Evolutionary conservation across 306 rosid genomes (phyloP), one percentile per base, ranked within the genome.

Genomic region (Chamaecrista fasciculata): DNA sequence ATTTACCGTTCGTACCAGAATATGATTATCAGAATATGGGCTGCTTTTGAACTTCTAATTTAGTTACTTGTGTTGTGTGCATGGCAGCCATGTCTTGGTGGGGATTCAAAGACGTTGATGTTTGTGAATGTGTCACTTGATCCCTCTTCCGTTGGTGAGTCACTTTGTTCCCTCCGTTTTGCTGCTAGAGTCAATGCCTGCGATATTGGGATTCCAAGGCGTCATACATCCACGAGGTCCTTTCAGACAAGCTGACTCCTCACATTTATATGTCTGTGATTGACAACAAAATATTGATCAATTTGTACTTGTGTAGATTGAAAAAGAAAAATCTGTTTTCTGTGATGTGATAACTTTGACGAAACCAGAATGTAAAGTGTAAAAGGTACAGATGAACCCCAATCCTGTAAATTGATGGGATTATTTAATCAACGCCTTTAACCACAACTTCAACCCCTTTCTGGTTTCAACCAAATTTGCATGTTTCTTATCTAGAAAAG

Each of bases 31-130:
- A n/a, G n/a, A n/a, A n/a, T n/a, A n/a, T n/a, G n/a, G n/a, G n/a
- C 4, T 28, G 33, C 33, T 28, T n/a, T 28, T 28, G 33, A 28
- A 4, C 33, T 28, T 28, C 33, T 28, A 28, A 4, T 28, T 28
- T 28, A 28, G 33, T 28, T 33, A 4, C 36, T 33, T 33, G 40
- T 49, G 12, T 74, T 61, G 4, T 31, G 64, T 64, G 26, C 53
- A 60, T 73, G 61, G 69, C 98, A 94, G 98, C 98, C 98, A 40
- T 94, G 96, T 80, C 80, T 94, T 16, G 98, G 96, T 34, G 97
- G 98, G 20, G 97, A 94, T 57, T 94, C 98, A 1, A 94, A 94
- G 74, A 94, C 97, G 3, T 77, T 94, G 58, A 94, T 94, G 98
- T 81, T 94, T 62, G 98, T 88, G 29, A 94, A 94, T 75, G 71